Base-by-base conservation (phyloP, 2,329 filamentous ascomycete species). In the Domatiomyces globalis region DNA sequence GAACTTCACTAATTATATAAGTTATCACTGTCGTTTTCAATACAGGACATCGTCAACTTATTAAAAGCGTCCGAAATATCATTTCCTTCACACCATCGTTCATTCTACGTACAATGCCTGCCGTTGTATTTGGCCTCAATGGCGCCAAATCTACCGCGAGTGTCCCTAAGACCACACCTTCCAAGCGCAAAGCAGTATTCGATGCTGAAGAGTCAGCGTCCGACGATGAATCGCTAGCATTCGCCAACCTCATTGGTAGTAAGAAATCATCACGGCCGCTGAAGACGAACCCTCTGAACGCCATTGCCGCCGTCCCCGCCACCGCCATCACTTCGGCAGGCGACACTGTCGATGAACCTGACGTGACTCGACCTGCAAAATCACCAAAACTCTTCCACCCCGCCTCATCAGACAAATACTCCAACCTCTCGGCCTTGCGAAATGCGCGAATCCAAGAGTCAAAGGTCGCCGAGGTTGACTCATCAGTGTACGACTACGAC, bases 401-500 rank as follows among this genome's bases (percentile, higher is more conserved):
- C 49, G 42, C 54, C 43, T 48, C 20, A 33, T 22, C 25, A 44
- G 50, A 64, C 29, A 63, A 67, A 46, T 73, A 67, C 56, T 69
- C 62, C 36, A 73, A 73, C 51, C 64, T 74, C n/a, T 68, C 72
- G 10, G 66, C 69, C 12, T 57, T 71, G 8, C 69, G 71, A 46
- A 72, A 63, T 56, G 72, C 68, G 51, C 68, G 63, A 47, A 67
- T 72, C 56, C 70, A 73, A 49, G 66, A 69, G 5, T 57, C 69
- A 49, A 62, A 67, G 52, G 71, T 71, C 2, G 63, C 70, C 48
- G 62, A 68, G 17, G 58, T 74, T 8, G 72, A 74, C 49, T 64
- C 71, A 1, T 67, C 67, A 7, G 71, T 73, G 45, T 74, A 74
- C 61, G 71, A 71, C 54, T 74, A 74, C 60, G 72, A 74, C 55